These are phyloP conservation scores for Fagus crenata DNA, from an alignment of 306 rosid species.

Conservation along the genomic window DNA sequence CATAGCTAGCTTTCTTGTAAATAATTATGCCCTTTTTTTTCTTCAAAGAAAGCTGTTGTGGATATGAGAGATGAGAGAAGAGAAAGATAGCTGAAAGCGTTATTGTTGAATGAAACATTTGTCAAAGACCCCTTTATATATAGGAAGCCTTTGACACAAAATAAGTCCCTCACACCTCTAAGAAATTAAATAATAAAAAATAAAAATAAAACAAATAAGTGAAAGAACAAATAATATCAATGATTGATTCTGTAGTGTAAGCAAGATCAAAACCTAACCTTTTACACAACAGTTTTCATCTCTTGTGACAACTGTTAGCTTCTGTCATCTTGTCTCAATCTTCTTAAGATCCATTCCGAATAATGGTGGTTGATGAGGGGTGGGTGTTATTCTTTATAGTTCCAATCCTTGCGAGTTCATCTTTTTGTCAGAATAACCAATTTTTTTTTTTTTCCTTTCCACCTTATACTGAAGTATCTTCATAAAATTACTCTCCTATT, in stretches of 20 bases:
- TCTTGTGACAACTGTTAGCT: constrained; percentile 54
- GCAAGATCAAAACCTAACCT: constrained; percentile 45
- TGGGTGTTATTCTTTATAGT: constrained; percentile 20
- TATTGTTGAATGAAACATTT: constrained; percentile 49
- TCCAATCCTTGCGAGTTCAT: not conserved
- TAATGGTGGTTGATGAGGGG: constrained; percentile 49
- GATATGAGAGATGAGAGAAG: constrained; percentile 17
- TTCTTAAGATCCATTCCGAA: constrained; percentile 39
- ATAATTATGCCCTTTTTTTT: not conserved
- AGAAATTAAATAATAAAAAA: not conserved
- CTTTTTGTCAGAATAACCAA: not conserved
- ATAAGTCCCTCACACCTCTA: constrained; percentile 20
- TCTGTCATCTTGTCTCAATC: constrained; percentile 37
- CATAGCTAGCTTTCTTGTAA: constrained; percentile 45
- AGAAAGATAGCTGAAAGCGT: constrained; percentile 12
- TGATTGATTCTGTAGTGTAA: constrained; percentile 45
- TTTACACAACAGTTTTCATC: constrained; percentile 38
- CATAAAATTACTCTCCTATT: not conserved
- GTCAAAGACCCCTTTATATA: constrained; percentile 38
- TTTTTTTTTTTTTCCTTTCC: not conserved
- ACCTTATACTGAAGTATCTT: not conserved
- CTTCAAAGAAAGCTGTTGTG: constrained; percentile 18
- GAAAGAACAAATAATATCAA: constrained; percentile 19
- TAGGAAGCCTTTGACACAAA: constrained; percentile 29
- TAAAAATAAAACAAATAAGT: constrained; percentile 3